A percentile compares a stretch with the other conserved stretches of the same genome.
phyloP scores from a whole-genome alignment of 306 rosid genomes.

The Oemleria cerasiformis region DNA sequence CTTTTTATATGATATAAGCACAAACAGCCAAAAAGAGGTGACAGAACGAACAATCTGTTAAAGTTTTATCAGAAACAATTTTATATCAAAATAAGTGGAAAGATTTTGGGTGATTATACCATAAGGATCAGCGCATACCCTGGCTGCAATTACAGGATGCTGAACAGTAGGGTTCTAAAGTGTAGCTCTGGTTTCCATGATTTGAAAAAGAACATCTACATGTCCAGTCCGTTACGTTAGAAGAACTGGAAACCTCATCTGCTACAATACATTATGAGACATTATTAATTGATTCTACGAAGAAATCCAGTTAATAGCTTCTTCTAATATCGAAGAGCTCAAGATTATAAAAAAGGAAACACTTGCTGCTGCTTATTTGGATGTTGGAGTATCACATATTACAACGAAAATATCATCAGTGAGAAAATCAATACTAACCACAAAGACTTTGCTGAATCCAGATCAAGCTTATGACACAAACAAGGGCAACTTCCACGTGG shows the following conservation, averaged over 20 bases:
- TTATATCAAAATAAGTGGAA: slow-evolving; percentile 9
- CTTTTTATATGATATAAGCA: neutral
- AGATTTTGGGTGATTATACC: slow-evolving; percentile 24
- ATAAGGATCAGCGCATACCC: slow-evolving; percentile 52
- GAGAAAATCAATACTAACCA: slow-evolving; percentile 50
- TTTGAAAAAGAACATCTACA: slow-evolving; percentile 61
- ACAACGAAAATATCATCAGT: slow-evolving; percentile 9
- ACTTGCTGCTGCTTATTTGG: neutral
- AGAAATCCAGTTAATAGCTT: slow-evolving; percentile 4
- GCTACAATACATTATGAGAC: slow-evolving; percentile 26
- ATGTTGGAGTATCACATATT: neutral
- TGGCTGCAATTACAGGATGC: slow-evolving; percentile 74
- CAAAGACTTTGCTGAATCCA: slow-evolving; percentile 58
- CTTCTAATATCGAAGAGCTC: slow-evolving; percentile 6
- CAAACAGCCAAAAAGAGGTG: neutral
- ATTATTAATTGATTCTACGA: neutral
- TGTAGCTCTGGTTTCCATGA: slow-evolving; percentile 43
- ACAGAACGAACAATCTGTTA: neutral
- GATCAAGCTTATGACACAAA: slow-evolving; percentile 51
- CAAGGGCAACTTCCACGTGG: slow-evolving; percentile 41
- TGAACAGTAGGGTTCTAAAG: slow-evolving; percentile 67
- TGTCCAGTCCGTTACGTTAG: slow-evolving; percentile 59
- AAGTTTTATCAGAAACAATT: neutral
- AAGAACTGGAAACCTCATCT: slow-evolving; percentile 46
- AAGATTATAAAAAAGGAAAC: neutral